phyloP scores from a whole-genome alignment of 345 rosid genomes.

The Erysimum cheiranthoides region DNA sequence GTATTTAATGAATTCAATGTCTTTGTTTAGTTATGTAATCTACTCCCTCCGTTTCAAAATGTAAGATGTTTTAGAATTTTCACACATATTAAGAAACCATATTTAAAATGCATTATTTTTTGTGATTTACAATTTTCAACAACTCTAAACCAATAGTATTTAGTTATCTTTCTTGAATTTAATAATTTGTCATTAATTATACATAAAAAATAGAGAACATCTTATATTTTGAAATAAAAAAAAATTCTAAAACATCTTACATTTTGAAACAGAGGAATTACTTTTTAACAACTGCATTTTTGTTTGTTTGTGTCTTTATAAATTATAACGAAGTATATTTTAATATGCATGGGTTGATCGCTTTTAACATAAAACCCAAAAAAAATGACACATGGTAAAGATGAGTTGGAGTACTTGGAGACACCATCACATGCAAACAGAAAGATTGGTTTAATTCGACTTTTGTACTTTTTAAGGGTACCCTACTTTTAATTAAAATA shows the following conservation, averaged over 20 bases:
- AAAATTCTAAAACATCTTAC: too few species aligned
- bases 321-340: not conserved
- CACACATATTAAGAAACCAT: too few species aligned
- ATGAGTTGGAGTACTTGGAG: not conserved
- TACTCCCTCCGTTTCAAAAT: too few species aligned
- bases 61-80: too few species aligned
- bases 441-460: slow-evolving; percentile 25
- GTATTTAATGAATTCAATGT: slow-evolving; percentile 19
- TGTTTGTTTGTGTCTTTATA: slow-evolving; percentile 31
- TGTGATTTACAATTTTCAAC: too few species aligned
- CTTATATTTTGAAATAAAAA: too few species aligned
- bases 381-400: slow-evolving; percentile 14
- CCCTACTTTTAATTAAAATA: not conserved
- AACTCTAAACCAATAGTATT: too few species aligned
- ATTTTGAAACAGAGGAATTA: too few species aligned
- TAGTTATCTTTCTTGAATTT: too few species aligned
- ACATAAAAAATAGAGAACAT: too few species aligned
- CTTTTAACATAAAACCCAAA: slow-evolving; percentile 25
- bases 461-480: not conserved
- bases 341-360: not conserved
- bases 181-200: too few species aligned
- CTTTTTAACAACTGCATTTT: slow-evolving; percentile 32
- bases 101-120: too few species aligned
- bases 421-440: slow-evolving; percentile 41
- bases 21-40: slow-evolving; percentile 8